phyloP scores from a whole-genome alignment of 306 rosid species.

The Carpinus fangiana region DNA sequence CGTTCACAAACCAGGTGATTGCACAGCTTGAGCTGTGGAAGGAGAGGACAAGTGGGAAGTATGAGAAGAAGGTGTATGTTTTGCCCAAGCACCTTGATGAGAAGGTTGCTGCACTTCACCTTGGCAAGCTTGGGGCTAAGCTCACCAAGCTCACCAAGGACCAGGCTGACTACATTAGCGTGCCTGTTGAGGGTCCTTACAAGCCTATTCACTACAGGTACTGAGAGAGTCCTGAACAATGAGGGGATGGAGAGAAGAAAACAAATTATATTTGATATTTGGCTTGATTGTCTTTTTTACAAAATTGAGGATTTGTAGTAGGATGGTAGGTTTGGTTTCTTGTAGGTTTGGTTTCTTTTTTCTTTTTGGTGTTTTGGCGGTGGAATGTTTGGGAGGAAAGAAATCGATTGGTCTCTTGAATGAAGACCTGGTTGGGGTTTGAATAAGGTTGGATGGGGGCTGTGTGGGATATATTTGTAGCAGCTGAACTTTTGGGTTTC shows the following conservation, averaged over 20 bases:
- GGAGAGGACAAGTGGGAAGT: slow-evolving; percentile 71
- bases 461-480: slow-evolving; percentile 25
- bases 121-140: slow-evolving; percentile 89
- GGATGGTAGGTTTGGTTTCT: slow-evolving; percentile 27
- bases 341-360: slow-evolving; percentile 13
- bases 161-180: slow-evolving; percentile 87
- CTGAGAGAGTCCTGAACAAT: slow-evolving; percentile 34
- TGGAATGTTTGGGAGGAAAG: slow-evolving; percentile 3
- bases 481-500: slow-evolving; percentile 11
- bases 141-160: slow-evolving; percentile 84
- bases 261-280: neutral
- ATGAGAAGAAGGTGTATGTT: slow-evolving; percentile 89
- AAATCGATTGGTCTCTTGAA: slow-evolving; percentile 34
- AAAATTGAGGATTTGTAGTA: slow-evolving; percentile 15
- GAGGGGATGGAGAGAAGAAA: neutral
- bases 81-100: slow-evolving; percentile 95
- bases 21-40: slow-evolving; percentile 98
- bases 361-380: neutral
- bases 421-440: slow-evolving; percentile 39
- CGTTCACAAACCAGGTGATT: slow-evolving; percentile 96
- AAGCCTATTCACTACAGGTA: slow-evolving; percentile 93
- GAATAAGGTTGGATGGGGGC: slow-evolving; percentile 40
- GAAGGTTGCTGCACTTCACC: slow-evolving; percentile 95
- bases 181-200: slow-evolving; percentile 93
- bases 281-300: slow-evolving; percentile 11